Conservation (phyloP, 2,329 filamentous ascomycete genomes). For the Fusarium tuaranense region DNA sequence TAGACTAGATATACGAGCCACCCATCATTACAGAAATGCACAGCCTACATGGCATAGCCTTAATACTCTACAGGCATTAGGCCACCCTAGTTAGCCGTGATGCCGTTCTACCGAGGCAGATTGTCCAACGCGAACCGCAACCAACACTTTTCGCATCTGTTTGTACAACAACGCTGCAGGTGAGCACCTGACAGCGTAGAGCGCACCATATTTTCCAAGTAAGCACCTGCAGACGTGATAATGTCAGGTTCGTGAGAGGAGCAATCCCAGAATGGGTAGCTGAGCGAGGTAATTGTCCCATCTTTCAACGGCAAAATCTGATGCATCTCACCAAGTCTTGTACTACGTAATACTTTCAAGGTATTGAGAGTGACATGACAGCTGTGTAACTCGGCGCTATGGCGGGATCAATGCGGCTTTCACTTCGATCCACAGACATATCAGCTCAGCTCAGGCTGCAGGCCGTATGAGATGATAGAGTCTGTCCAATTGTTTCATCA, state of each 20-base stretch:
- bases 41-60: not conserved
- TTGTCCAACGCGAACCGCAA: not conserved
- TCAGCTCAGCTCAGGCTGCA: not conserved
- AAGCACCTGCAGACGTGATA: not conserved
- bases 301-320: not conserved
- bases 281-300: not conserved
- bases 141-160: not conserved
- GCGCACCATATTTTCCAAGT: not conserved
- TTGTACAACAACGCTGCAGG: not conserved
- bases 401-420: not conserved
- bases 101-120: not conserved
- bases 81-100: not conserved
- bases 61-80: not conserved
- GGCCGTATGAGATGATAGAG: not conserved
- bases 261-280: not conserved
- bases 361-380: not conserved
- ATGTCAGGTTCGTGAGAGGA: not conserved
- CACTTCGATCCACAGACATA: not conserved
- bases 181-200: not conserved
- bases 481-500: not conserved
- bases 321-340: not conserved
- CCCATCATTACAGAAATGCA: not conserved
- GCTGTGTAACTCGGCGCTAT: not conserved
- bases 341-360: not conserved
- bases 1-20: not conserved